These are phyloP conservation scores for Phytomonas serpens DNA, from an alignment of 208 protist species.

Conservation along the genomic window DNA sequence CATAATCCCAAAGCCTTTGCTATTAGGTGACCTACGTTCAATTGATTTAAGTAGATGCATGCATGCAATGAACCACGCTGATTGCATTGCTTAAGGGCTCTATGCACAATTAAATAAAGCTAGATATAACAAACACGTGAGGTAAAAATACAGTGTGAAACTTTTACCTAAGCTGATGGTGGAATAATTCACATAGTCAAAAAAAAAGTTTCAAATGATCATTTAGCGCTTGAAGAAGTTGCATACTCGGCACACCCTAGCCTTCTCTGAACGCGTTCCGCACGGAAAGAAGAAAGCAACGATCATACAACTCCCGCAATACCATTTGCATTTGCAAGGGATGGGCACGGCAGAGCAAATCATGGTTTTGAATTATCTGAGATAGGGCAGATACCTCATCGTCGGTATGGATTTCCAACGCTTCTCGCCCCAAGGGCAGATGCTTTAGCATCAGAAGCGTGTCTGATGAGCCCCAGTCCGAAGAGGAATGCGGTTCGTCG, in stretches of 20 bases:
- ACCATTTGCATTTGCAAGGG: slow-evolving; percentile 33
- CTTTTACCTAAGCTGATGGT: neutral
- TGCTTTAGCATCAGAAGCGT: neutral
- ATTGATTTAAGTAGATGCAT: neutral
- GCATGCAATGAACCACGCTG: neutral
- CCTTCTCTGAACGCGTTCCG: slow-evolving; percentile 8
- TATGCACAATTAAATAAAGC: neutral
- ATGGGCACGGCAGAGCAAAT: slow-evolving; percentile 30
- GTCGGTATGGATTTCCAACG: neutral
- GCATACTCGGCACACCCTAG: neutral
- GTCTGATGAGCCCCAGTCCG: neutral
- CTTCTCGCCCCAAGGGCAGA: neutral
- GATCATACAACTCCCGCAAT: slow-evolving; percentile 39
- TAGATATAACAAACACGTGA: neutral
- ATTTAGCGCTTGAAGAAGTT: neutral
- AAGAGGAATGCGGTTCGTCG: neutral
- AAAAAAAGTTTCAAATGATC: neutral
- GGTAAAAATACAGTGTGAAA: neutral
- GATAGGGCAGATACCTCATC: neutral
- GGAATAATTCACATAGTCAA: neutral
- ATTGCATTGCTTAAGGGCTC: neutral
- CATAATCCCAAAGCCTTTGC: neutral
- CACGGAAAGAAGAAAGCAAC: slow-evolving; percentile 69
- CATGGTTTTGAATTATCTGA: slow-evolving; percentile 9
- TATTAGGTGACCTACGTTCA: neutral